Base-by-base conservation (phyloP, 345 rosid species). In the Melaleuca alternifolia region DNA sequence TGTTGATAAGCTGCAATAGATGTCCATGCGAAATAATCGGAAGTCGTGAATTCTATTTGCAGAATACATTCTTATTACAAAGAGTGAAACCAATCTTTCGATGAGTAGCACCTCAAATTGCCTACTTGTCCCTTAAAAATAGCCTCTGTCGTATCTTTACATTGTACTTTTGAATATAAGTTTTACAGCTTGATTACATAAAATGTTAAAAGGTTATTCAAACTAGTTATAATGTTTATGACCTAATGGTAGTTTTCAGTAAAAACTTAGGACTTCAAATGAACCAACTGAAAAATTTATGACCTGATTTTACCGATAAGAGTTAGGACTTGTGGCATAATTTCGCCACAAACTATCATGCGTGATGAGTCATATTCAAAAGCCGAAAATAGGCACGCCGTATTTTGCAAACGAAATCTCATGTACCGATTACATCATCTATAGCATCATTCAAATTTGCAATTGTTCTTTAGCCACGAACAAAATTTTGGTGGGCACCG, bases 31-130 rank as follows among this genome's bases (percentile, higher is more conserved):
- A 24, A 57, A 28, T 13, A 57, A 57, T 57, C 15, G 1, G 15
- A 24, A 24, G 3, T 57, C 28, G 7, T 57, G 11, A 57, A 57
- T 57, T 57, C 0, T 11, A 1, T 57, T 24, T 57, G 26, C 1
- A 5, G 0, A 24, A 26, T 57, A 0, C 1, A 57, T 24, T 26
- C 0, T 23, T 10, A 23, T 56, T 57, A 10, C 2, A 11, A 57
- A 13, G 62, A 1, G 3, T 57, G 11, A n/a, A n/a, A 24, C 62
- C 24, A 57, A 24, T 57, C 30, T 0, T 2, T 57, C 11, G 30
- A 57, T 57, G 62, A 57, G 28, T 57, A 26, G 62, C 26, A 26
- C 30, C 30, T 57, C 24, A 57, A 24, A 57, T 57, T 57, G 62
- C 30, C 62, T n/a, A 11, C 62, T 57, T 5, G 11, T 14, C 62